These are phyloP conservation scores for Camellia lanceoleosa DNA, from an alignment of 148 eudicot genomes.

Conservation along the genomic window DNA sequence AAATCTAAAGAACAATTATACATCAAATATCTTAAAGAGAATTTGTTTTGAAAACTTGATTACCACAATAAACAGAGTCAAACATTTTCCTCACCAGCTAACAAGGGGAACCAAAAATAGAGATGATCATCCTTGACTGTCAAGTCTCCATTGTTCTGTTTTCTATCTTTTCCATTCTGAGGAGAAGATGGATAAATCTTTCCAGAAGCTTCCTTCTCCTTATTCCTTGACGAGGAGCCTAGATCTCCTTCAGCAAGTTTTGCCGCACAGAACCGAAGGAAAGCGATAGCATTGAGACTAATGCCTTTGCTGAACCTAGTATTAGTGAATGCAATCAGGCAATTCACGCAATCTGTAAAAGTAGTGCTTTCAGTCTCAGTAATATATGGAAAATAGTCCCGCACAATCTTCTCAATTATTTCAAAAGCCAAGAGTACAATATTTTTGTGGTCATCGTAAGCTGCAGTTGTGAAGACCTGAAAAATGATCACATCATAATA, in stretches of 20 bases:
- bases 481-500: constrained; percentile 3
- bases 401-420: constrained; percentile 87
- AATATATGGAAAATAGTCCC: constrained; percentile 92
- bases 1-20: constrained; percentile 10
- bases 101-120: constrained; percentile 90
- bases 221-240: constrained; percentile 48
- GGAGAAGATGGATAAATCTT: constrained; percentile 46
- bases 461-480: constrained; percentile 95
- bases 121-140: constrained; percentile 76
- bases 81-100: constrained; percentile 69
- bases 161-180: constrained; percentile 50
- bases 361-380: constrained; percentile 97
- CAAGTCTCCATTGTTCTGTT: constrained; percentile 51
- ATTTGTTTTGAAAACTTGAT: neutral
- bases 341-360: constrained; percentile 95
- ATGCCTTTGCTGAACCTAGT: constrained; percentile 85
- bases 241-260: constrained; percentile 95
- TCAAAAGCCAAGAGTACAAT: constrained; percentile 90
- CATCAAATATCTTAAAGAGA: neutral
- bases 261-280: constrained; percentile 88
- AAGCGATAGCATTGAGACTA: constrained; percentile 90
- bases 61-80: neutral
- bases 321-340: constrained; percentile 91
- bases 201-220: constrained; percentile 53
- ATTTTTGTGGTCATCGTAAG: constrained; percentile 95